phyloP scores from a whole-genome alignment of 495 filamentous ascomycete species.

The Penicillium tannophilum region DNA sequence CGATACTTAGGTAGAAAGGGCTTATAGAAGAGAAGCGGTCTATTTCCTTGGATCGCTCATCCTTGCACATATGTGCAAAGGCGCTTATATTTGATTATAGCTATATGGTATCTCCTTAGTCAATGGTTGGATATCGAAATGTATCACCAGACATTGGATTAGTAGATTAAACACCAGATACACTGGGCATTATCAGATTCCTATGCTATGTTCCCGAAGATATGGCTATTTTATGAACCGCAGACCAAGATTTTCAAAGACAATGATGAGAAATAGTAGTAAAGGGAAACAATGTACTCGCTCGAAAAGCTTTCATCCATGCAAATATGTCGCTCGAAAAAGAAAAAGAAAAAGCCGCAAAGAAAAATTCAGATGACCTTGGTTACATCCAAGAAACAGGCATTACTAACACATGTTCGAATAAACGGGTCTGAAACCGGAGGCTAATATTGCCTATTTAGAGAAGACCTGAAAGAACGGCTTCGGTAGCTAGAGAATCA shows the following conservation, averaged over 20 bases:
- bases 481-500: conserved; percentile 64
- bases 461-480: conserved; percentile 69
- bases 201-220: conserved; percentile 7
- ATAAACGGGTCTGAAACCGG: conserved; percentile 2
- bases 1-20: no score
- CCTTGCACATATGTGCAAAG: no score
- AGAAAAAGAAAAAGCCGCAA: conserved; percentile 10
- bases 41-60: no score
- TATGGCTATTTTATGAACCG: conserved; percentile 15
- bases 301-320: conserved; percentile 28
- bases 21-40: no score
- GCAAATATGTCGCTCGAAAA: conserved; percentile 26
- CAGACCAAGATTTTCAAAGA: conserved; percentile 16
- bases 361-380: background rate
- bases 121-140: no score
- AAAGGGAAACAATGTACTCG: conserved; percentile 8
- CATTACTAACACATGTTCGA: conserved; percentile 20
- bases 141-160: no score
- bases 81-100: no score
- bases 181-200: conserved; percentile 24
- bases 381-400: conserved; percentile 1
- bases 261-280: background rate
- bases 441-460: conserved; percentile 31
- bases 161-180: conserved; percentile 15
- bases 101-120: no score